Conservation (phyloP, 2,329 filamentous ascomycete species). For the Pseudocercospora ulei region DNA sequence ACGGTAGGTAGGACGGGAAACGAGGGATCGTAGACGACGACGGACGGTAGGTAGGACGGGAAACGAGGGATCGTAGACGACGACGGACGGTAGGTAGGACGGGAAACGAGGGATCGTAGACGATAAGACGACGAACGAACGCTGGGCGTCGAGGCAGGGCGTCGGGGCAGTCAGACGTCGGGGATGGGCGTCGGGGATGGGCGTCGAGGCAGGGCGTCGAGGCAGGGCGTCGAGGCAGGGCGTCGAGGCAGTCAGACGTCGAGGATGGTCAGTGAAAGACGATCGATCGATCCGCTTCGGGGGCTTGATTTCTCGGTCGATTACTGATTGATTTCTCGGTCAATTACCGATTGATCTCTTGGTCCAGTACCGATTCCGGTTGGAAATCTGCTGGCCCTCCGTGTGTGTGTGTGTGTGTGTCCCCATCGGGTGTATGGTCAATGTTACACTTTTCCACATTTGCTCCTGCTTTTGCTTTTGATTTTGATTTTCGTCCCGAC, state of each 20-base stretch:
- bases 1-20: constrained; percentile 10
- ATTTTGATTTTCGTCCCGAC: not conserved
- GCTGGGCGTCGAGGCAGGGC: constrained; percentile 8
- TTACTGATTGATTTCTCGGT: no score
- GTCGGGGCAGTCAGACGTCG: no score
- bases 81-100: constrained; percentile 11
- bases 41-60: constrained; percentile 9
- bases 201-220: no score
- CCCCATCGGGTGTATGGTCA: no score
- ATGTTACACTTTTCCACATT: constrained; percentile 15
- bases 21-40: constrained; percentile 9
- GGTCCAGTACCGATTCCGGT: no score
- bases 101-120: constrained; percentile 11
- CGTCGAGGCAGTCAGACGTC: constrained; percentile 18
- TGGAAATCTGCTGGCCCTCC: no score
- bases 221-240: no score
- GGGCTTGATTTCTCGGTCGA: constrained; percentile 10
- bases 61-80: constrained; percentile 11
- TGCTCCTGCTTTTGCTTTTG: constrained; percentile 8
- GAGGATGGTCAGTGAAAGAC: constrained; percentile 12
- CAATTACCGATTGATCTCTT: no score
- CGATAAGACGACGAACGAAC: constrained; percentile 9
- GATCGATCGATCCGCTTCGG: constrained; percentile 19
- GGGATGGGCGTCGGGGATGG: no score
- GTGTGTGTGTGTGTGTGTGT: no score